Conservation (phyloP, 345 rosid genomes). For the Camelina sativa region DNA sequence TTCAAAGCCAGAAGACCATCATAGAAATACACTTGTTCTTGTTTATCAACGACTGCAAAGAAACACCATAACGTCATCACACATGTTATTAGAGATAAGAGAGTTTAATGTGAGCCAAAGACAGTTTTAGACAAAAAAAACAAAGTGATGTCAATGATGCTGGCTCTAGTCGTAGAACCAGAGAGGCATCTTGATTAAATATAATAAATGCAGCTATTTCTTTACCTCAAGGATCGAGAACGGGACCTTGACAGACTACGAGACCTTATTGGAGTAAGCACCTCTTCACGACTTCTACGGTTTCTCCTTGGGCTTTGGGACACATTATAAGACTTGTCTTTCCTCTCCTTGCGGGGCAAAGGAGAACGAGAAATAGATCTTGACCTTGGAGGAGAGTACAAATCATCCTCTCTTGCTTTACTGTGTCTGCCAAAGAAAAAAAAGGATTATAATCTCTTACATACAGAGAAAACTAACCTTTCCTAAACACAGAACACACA, state of each 20-base stretch:
- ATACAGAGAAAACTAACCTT: background rate
- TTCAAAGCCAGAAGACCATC: background rate
- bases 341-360: constrained; percentile 57
- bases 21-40: background rate
- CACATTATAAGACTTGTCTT: constrained; percentile 46
- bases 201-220: constrained; percentile 15
- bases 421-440: constrained; percentile 29
- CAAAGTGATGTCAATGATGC: background rate
- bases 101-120: background rate
- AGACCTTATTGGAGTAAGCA: constrained; percentile 46
- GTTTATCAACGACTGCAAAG: constrained; percentile 35
- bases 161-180: background rate
- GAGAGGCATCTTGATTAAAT: background rate
- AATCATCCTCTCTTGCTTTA: constrained; percentile 50
- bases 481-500: constrained; percentile 9
- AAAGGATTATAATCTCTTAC: constrained; percentile 21
- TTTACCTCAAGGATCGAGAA: constrained; percentile 61
- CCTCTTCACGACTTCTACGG: constrained; percentile 46
- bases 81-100: background rate
- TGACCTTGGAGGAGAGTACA: constrained; percentile 53
- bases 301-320: constrained; percentile 60
- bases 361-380: constrained; percentile 63
- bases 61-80: constrained; percentile 2
- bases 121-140: background rate
- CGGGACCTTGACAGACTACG: constrained; percentile 58